phyloP scores from a whole-genome alignment of 305 asterid species.

The Fraxinus sp. region DNA sequence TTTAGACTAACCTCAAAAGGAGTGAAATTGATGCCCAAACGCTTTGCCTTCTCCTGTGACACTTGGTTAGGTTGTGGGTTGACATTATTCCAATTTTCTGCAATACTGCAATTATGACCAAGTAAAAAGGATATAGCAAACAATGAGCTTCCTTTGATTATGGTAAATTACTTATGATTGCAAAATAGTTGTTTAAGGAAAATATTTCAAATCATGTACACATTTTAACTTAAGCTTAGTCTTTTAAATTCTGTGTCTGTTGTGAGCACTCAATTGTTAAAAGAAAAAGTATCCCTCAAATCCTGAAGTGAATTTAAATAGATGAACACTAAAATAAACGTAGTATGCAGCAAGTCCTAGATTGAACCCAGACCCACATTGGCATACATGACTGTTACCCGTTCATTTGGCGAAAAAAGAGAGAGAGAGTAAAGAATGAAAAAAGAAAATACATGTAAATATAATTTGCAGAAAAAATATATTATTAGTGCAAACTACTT shows the following conservation, averaged over 20 bases:
- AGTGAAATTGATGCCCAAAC: slow-evolving; percentile 40
- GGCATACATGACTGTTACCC: background rate
- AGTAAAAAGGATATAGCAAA: background rate
- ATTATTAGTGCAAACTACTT: slow-evolving; percentile 1
- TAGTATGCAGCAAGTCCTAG: background rate
- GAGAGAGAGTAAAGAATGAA: background rate
- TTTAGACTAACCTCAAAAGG: slow-evolving; percentile 40
- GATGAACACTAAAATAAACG: background rate
- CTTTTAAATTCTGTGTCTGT: background rate
- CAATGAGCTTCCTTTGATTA: background rate
- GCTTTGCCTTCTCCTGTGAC: slow-evolving; percentile 35
- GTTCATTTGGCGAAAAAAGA: background rate
- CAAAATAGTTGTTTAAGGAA: background rate
- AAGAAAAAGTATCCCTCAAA: background rate
- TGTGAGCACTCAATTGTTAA: background rate
- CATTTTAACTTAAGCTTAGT: background rate
- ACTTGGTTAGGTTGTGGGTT: background rate
- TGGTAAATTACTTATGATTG: background rate
- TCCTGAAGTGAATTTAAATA: background rate
- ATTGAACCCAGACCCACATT: background rate
- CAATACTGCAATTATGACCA: slow-evolving; percentile 15
- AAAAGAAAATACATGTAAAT: too few relatives aligned
- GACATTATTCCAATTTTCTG: background rate
- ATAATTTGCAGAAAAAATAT: background rate
- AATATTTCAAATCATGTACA: background rate